These are phyloP conservation scores for Scheffersomyces parashehatae DNA, from an alignment of 1,139 yeast species.

Conservation along the genomic window DNA sequence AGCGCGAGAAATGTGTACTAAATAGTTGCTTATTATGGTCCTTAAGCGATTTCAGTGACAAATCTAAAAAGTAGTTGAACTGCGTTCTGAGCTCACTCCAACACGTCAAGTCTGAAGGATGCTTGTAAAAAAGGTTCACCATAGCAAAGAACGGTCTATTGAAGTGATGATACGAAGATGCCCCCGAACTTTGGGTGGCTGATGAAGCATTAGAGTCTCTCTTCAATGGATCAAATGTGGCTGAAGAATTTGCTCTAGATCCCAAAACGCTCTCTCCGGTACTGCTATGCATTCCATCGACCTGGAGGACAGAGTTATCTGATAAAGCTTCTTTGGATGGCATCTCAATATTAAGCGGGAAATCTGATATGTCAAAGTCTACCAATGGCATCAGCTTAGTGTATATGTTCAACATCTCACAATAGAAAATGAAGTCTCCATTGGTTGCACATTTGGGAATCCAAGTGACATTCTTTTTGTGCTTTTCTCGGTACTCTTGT, in stretches of 20 bases:
- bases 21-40: slow-evolving; percentile 53
- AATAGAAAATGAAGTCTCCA: slow-evolving; percentile 60
- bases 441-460: slow-evolving; percentile 56
- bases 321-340: slow-evolving; percentile 29
- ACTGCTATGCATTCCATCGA: slow-evolving; percentile 1
- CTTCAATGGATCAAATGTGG: slow-evolving; percentile 30
- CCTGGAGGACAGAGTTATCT: slow-evolving; percentile 21
- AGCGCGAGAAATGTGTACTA: slow-evolving; percentile 49
- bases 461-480: slow-evolving; percentile 41
- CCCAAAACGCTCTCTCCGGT: slow-evolving; percentile 2
- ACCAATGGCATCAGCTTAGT: slow-evolving; percentile 56
- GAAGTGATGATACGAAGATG: slow-evolving; percentile 43
- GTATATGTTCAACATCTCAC: slow-evolving; percentile 57
- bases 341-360: slow-evolving; percentile 23
- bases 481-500: slow-evolving; percentile 28
- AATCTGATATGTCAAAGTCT: slow-evolving; percentile 19
- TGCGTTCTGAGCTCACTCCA: slow-evolving; percentile 57
- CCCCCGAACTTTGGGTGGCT: slow-evolving; percentile 24
- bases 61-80: slow-evolving; percentile 46
- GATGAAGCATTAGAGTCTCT: slow-evolving; percentile 44
- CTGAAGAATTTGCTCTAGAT: slow-evolving; percentile 10
- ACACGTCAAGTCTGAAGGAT: slow-evolving; percentile 54
- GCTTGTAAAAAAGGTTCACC: slow-evolving; percentile 52
- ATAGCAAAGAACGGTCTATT: slow-evolving; percentile 42
- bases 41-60: slow-evolving; percentile 48